Conservation (phyloP, 2,329 filamentous ascomycete species). For the Daldinia sp. region DNA sequence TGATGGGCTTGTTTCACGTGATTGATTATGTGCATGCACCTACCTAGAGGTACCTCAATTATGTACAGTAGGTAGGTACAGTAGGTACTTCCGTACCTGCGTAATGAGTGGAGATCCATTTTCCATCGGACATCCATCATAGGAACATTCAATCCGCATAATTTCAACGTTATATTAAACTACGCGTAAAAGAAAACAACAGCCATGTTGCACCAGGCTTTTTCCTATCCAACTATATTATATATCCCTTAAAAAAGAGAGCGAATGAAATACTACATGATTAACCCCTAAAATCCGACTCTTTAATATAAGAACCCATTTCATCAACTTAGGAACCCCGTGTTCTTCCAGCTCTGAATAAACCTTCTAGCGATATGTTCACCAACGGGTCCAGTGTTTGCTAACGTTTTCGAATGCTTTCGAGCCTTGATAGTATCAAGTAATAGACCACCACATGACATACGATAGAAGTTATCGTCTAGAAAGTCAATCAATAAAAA, state of each 20-base stretch:
- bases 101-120: neutral
- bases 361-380: conserved; percentile 40
- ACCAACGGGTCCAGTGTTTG: conserved; percentile 40
- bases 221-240: neutral
- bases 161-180: neutral
- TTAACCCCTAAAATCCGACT: neutral
- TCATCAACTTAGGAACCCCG: conserved; percentile 42
- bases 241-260: neutral
- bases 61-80: neutral
- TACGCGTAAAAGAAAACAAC: no score
- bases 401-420: conserved; percentile 46
- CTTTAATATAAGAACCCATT: conserved; percentile 7
- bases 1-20: neutral
- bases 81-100: neutral
- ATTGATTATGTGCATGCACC: neutral
- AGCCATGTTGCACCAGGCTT: neutral
- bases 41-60: neutral
- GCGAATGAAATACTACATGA: conserved; percentile 21
- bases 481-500: conserved; percentile 49
- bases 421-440: conserved; percentile 45
- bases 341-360: conserved; percentile 46
- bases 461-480: conserved; percentile 48
- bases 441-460: conserved; percentile 50
- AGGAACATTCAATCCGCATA: neutral
- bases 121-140: neutral